Percentiles rank a stretch among this genome's conserved stretches.
Conservation (phyloP, 305 asterid genomes). For the Fraxinus paxiana region DNA sequence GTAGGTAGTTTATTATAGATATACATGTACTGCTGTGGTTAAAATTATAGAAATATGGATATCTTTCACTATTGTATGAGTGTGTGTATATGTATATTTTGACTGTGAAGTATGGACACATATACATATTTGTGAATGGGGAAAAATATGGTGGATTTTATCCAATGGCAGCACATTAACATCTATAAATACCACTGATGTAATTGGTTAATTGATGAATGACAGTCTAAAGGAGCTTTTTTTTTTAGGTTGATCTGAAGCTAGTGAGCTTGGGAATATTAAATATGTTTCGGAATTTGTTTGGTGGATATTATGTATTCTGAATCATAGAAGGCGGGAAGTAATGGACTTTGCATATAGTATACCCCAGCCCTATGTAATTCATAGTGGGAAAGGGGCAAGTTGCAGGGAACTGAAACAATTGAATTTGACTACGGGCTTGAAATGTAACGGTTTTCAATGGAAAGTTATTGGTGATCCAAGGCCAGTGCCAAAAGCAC, state of each 20-base stretch:
- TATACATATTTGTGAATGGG: neutral
- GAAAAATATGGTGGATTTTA: neutral
- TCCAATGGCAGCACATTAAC: neutral
- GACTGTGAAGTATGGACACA: neutral
- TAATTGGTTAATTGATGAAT: neutral
- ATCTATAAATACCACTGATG: neutral
- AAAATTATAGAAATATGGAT: neutral
- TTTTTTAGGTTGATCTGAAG: neutral
- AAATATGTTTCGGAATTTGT: neutral
- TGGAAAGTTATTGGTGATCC: constrained; percentile 34
- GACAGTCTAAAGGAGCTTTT: neutral
- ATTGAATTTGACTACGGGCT: constrained; percentile 23
- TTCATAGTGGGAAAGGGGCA: constrained; percentile 36
- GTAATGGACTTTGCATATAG: constrained; percentile 48
- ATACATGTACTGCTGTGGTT: neutral
- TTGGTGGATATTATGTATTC: neutral
- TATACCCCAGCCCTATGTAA: constrained; percentile 42
- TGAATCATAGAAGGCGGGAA: constrained; percentile 17
- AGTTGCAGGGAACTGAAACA: constrained; percentile 30
- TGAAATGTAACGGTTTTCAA: constrained; percentile 25
- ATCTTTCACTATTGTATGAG: neutral
- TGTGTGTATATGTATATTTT: neutral
- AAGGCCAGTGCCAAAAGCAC: constrained; percentile 23
- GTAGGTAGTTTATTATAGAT: neutral
- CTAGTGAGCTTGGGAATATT: neutral